Percentiles rank a stretch among this genome's conserved stretches.
Conservation (phyloP, 768 basidiomycete species). For the Nevesoporus exiguus region DNA sequence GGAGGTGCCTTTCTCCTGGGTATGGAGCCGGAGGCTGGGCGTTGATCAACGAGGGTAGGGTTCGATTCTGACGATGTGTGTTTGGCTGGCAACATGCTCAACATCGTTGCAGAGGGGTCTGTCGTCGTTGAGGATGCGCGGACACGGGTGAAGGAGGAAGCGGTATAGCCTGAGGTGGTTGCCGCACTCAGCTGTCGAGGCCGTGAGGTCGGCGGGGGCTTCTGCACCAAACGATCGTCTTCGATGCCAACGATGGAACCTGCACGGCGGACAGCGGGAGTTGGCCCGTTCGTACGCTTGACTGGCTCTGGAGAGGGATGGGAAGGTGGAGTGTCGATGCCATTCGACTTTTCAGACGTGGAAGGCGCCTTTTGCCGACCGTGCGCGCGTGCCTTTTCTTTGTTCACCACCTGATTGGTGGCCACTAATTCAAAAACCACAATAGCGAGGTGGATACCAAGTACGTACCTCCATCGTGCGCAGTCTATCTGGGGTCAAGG, state of each 20-base stretch:
- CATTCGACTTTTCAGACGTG: conserved; percentile 25
- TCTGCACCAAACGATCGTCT: conserved; percentile 34
- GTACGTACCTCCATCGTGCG: conserved; percentile 86
- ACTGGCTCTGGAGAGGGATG: conserved; percentile 21
- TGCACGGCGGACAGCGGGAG: conserved; percentile 51
- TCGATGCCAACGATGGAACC: conserved; percentile 68
- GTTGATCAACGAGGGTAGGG: conserved; percentile 28
- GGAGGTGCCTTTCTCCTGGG: conserved; percentile 25
- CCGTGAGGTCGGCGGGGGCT: conserved; percentile 36
- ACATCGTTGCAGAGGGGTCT: conserved; percentile 17
- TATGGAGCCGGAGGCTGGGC: conserved; percentile 20
- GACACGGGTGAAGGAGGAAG: conserved; percentile 25
- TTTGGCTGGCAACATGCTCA: conserved; percentile 21
- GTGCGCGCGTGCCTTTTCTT: conserved; percentile 52
- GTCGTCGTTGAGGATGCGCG: conserved; percentile 37
- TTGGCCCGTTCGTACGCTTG: conserved; percentile 31
- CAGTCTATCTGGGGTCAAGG: conserved; percentile 89
- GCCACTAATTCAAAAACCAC: conserved; percentile 8
- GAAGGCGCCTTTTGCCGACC: conserved; percentile 25
- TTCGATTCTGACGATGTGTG: conserved; percentile 30
- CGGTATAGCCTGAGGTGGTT: conserved; percentile 34
- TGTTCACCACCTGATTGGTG: conserved; percentile 59
- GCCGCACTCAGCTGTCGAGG: conserved; percentile 47
- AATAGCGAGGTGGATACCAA: conserved; percentile 17
- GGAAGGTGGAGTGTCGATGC: conserved; percentile 11